Conservation (phyloP, 257 asterid species). For the Solanum sejunctum region DNA sequence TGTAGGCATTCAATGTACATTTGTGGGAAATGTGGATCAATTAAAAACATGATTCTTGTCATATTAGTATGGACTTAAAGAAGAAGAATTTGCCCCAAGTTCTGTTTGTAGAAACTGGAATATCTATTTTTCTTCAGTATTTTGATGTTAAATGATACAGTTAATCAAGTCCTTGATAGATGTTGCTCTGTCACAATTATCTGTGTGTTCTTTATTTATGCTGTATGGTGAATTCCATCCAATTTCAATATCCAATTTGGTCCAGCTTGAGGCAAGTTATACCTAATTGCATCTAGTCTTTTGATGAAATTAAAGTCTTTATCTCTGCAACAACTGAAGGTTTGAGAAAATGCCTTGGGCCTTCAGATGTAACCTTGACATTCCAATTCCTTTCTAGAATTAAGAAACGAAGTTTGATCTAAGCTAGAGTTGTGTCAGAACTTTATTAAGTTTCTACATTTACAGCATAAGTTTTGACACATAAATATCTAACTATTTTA, state of each 20-base stretch:
- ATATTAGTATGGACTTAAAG: not conserved
- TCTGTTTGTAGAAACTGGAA: not conserved
- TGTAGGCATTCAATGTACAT: not conserved
- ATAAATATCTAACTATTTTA: not conserved
- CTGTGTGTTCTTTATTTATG: not conserved
- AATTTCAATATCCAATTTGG: not conserved
- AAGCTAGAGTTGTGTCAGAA: not conserved
- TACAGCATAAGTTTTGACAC: not conserved
- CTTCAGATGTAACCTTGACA: not conserved
- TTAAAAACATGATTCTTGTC: not conserved
- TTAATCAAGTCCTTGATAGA: not conserved
- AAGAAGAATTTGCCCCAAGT: not conserved
- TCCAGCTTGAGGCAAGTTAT: not conserved
- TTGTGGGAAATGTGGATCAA: not conserved
- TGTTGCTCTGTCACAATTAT: not conserved
- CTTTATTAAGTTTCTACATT: not conserved
- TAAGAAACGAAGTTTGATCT: not conserved
- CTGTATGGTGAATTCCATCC: not conserved
- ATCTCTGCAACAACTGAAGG: not conserved
- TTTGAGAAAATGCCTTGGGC: not conserved
- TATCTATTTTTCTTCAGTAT: not conserved
- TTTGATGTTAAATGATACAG: not conserved
- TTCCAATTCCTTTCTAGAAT: not conserved
- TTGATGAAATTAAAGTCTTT: not conserved
- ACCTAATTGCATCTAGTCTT: not conserved